Evolutionary conservation across 2,329 filamentous ascomycete genomes (phyloP).

Genomic region (Monosporascus sp.): DNA sequence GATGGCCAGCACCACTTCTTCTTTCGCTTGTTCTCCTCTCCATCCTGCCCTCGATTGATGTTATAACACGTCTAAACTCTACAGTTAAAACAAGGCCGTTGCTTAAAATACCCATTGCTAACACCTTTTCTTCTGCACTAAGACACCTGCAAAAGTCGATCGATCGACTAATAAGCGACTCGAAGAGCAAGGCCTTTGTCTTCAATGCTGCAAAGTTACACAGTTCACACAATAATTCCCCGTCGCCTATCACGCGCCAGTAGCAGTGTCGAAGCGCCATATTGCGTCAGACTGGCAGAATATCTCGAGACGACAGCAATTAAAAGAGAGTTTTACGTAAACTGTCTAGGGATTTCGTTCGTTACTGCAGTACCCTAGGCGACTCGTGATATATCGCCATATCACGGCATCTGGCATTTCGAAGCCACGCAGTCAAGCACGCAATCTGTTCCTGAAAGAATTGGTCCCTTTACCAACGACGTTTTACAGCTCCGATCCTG

Average conservation of each 20-base stretch:
- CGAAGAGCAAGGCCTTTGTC: too few species aligned
- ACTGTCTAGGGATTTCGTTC: background rate
- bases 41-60: too few species aligned
- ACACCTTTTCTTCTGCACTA: too few species aligned
- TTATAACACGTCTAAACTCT: too few species aligned
- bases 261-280: background rate
- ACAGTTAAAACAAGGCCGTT: too few species aligned
- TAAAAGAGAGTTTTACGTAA: background rate
- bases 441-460: conserved; percentile 10
- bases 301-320: background rate
- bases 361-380: background rate
- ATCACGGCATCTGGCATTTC: conserved; percentile 19
- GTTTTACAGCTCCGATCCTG: background rate
- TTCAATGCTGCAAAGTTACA: background rate
- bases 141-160: too few species aligned
- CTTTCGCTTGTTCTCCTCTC: background rate
- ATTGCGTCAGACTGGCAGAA: background rate
- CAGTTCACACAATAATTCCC: background rate
- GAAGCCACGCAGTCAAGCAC: conserved; percentile 12
- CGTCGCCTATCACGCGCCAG: background rate
- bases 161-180: too few species aligned
- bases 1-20: background rate
- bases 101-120: too few species aligned
- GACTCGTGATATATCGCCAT: conserved; percentile 20
- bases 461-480: conserved; percentile 5